A percentile compares a stretch with the other conserved stretches of the same genome.
Evolutionary conservation across 495 filamentous ascomycete genomes (phyloP).

Genomic region (Cetradonia linearis): DNA sequence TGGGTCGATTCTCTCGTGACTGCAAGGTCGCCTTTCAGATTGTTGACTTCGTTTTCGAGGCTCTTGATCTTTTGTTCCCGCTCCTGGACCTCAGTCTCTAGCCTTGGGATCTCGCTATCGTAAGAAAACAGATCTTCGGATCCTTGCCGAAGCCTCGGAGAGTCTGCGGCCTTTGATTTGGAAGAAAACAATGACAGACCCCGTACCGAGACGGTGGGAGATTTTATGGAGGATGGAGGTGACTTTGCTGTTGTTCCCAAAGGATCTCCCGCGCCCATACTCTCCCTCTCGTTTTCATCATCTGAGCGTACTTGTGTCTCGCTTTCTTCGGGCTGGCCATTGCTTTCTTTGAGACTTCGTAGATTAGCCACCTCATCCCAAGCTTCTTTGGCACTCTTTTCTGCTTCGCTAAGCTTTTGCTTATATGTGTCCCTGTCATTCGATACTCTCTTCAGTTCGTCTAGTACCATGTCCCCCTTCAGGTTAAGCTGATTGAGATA

Average conservation of each 20-base stretch:
- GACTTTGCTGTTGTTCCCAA: slow-evolving; percentile 22
- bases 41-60: slow-evolving; percentile 52
- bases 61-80: slow-evolving; percentile 55
- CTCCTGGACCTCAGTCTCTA: slow-evolving; percentile 51
- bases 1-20: slow-evolving; percentile 55
- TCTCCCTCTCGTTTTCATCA: slow-evolving; percentile 16
- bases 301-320: slow-evolving; percentile 24
- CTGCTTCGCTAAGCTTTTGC: slow-evolving; percentile 58
- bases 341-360: slow-evolving; percentile 31
- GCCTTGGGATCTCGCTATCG: slow-evolving; percentile 59
- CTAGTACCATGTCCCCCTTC: slow-evolving; percentile 80
- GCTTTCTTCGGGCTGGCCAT: slow-evolving; percentile 12
- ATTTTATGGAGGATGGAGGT: slow-evolving; percentile 22
- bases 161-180: slow-evolving; percentile 33
- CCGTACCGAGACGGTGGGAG: slow-evolving; percentile 17
- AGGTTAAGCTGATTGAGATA: slow-evolving; percentile 85
- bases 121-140: slow-evolving; percentile 84
- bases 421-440: slow-evolving; percentile 72
- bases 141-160: slow-evolving; percentile 33
- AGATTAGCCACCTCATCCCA: slow-evolving; percentile 42
- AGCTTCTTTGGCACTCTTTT: slow-evolving; percentile 52
- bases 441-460: slow-evolving; percentile 82
- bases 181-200: slow-evolving; percentile 37
- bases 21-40: slow-evolving; percentile 42
- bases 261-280: slow-evolving; percentile 20